Percentiles rank a stretch among this genome's conserved stretches.
These are phyloP conservation scores for Claviceps capensis DNA, from an alignment of 2,329 filamentous ascomycete genomes.

Conservation along the genomic window DNA sequence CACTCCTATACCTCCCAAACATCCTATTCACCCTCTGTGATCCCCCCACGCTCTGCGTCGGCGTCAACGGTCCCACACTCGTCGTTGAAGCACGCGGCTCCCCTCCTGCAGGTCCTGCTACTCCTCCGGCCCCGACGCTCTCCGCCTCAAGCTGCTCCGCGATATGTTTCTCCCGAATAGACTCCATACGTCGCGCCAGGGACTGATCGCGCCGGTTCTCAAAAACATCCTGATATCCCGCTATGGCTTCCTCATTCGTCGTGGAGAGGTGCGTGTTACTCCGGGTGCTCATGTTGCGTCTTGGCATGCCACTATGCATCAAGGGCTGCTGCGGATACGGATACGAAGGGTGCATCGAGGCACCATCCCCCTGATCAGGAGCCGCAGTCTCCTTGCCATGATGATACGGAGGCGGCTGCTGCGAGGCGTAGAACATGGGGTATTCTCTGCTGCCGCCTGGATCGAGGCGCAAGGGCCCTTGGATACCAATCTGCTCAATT, in stretches of 20 bases:
- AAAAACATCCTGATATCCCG: conserved; percentile 33
- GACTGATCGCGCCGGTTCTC: conserved; percentile 25
- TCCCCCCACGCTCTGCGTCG: not conserved
- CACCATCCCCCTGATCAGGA: too few species aligned
- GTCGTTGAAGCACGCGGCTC: not conserved
- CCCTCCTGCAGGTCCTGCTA: conserved; percentile 5
- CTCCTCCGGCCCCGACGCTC: conserved; percentile 1
- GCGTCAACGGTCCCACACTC: not conserved
- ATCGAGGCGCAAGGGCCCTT: conserved; percentile 50
- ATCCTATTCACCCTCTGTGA: not conserved
- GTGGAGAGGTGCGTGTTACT: conserved; percentile 9
- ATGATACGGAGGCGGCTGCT: conserved; percentile 17
- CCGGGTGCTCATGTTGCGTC: conserved; percentile 7
- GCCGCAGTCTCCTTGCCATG: not conserved
- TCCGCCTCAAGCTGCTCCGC: conserved; percentile 16
- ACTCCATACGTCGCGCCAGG: conserved; percentile 22
- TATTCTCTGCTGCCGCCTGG: conserved; percentile 57
- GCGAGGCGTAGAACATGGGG: conserved; percentile 42
- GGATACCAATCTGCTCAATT: conserved; percentile 72
- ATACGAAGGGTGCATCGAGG: not conserved
- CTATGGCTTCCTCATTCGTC: conserved; percentile 19
- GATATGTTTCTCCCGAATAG: conserved; percentile 24
- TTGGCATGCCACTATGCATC: conserved; percentile 6
- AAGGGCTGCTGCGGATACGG: conserved; percentile 3
- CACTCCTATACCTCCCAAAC: not conserved